Conservation (phyloP, 495 filamentous ascomycete species). For the Penicillium diatomitis region DNA sequence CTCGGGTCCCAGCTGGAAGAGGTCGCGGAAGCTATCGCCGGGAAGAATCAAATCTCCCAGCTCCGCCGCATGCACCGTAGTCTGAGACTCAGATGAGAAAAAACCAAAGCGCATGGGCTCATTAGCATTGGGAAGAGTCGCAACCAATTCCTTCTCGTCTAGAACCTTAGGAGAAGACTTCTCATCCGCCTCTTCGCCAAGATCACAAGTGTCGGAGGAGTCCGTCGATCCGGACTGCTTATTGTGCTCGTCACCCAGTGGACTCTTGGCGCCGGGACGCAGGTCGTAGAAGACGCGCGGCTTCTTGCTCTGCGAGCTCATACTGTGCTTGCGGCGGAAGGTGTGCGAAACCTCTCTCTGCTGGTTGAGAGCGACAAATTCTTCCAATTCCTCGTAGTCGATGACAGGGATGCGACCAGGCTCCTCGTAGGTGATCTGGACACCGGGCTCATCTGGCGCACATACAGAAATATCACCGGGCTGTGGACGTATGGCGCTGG, state of each 20-base stretch:
- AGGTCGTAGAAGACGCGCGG: conserved; percentile 58
- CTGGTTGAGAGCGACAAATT: conserved; percentile 62
- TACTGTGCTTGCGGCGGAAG: conserved; percentile 39
- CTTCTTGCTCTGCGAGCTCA: conserved; percentile 41
- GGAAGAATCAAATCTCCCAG: conserved; percentile 80
- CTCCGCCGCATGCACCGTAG: conserved; percentile 81
- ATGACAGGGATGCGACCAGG: conserved; percentile 52
- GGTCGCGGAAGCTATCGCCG: conserved; percentile 77
- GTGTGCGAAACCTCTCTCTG: conserved; percentile 25
- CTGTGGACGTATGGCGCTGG: conserved; percentile 39
- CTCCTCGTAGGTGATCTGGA: conserved; percentile 48
- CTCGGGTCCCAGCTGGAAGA: conserved; percentile 72
- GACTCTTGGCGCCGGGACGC: conserved; percentile 29
- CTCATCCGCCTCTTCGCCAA: conserved; percentile 7
- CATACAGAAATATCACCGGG: conserved; percentile 35
- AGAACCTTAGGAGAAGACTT: conserved; percentile 17
- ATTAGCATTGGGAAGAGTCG: conserved; percentile 32
- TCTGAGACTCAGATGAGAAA: conserved; percentile 88
- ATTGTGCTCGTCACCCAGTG: conserved; percentile 13
- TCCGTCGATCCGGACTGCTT: conserved; percentile 25
- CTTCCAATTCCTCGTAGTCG: conserved; percentile 83
- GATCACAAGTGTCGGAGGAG: conserved; percentile 6
- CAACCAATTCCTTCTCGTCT: conserved; percentile 25
- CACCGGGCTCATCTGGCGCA: conserved; percentile 75
- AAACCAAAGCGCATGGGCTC: conserved; percentile 81